Conservation (phyloP, 306 rosid species). For the Cicer pinnatifidum region DNA sequence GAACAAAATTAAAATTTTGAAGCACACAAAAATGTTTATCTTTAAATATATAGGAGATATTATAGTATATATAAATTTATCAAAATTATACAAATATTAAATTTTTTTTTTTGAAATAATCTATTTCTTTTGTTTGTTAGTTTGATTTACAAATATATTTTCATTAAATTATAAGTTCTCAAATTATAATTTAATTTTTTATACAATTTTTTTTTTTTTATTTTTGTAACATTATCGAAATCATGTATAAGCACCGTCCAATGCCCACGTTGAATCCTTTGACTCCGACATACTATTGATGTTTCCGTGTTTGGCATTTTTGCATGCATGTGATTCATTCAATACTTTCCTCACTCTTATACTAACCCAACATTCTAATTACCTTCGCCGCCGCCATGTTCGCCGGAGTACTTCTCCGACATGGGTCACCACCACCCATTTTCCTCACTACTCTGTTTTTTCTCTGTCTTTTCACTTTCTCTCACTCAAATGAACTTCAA, state of each 20-base stretch:
- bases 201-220: too few relatives aligned
- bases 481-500: slow-evolving; percentile 56
- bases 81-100: too few relatives aligned
- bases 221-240: too few relatives aligned
- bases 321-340: slow-evolving; percentile 40
- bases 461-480: slow-evolving; percentile 43
- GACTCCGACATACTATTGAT: slow-evolving; percentile 23
- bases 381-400: slow-evolving; percentile 48
- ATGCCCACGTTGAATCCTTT: neutral
- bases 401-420: slow-evolving; percentile 42
- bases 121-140: too few relatives aligned
- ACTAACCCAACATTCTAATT: neutral
- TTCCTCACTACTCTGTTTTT: slow-evolving; percentile 46
- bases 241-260: slow-evolving; percentile 24
- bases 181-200: too few relatives aligned
- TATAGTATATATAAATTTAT: too few relatives aligned
- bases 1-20: too few relatives aligned
- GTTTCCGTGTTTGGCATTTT: slow-evolving; percentile 3
- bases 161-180: too few relatives aligned
- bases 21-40: too few relatives aligned
- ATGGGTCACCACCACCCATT: slow-evolving; percentile 23
- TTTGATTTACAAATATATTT: too few relatives aligned
- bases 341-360: slow-evolving; percentile 34
- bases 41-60: too few relatives aligned
- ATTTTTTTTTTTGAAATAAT: too few relatives aligned